phyloP scores from a whole-genome alignment of 2,329 filamentous ascomycete genomes.

The Fusarium luffae region DNA sequence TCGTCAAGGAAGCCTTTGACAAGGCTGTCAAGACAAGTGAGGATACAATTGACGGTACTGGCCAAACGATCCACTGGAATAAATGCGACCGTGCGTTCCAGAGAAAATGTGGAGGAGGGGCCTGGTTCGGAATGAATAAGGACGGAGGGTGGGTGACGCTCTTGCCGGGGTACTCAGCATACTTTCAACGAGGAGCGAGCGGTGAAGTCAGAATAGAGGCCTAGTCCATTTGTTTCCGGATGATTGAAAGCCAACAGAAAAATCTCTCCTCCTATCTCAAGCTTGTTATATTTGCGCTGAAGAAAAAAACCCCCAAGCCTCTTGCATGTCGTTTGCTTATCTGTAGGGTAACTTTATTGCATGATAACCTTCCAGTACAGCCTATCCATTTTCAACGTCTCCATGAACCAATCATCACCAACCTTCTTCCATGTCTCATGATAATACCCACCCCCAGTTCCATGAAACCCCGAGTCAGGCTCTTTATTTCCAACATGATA shows the following conservation, averaged over 20 bases:
- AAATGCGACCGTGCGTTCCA: not conserved
- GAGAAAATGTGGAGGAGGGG: not conserved
- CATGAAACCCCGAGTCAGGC: not conserved
- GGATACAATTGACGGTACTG: not conserved
- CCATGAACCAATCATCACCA: slow-evolving; percentile 29
- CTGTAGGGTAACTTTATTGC: not conserved
- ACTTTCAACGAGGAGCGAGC: not conserved
- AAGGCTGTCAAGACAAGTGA: not conserved
- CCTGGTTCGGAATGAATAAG: not conserved
- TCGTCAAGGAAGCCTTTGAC: not conserved
- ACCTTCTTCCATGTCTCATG: slow-evolving; percentile 27
- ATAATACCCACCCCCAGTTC: slow-evolving; percentile 24
- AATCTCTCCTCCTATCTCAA: too few species aligned
- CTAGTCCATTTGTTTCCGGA: too few species aligned
- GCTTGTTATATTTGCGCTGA: too few species aligned
- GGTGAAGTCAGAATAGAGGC: not conserved
- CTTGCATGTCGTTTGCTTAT: too few species aligned
- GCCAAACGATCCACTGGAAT: slow-evolving; percentile 2
- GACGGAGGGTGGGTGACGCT: not conserved
- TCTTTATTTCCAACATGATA: slow-evolving; percentile 17
- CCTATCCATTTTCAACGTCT: slow-evolving; percentile 23
- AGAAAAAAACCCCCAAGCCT: too few species aligned
- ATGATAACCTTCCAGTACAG: slow-evolving; percentile 25
- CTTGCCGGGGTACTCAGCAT: not conserved
- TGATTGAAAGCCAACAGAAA: too few species aligned